Evolutionary conservation across 2,329 filamentous ascomycete genomes (phyloP).

Genomic region (Colletotrichum chrysophilum): DNA sequence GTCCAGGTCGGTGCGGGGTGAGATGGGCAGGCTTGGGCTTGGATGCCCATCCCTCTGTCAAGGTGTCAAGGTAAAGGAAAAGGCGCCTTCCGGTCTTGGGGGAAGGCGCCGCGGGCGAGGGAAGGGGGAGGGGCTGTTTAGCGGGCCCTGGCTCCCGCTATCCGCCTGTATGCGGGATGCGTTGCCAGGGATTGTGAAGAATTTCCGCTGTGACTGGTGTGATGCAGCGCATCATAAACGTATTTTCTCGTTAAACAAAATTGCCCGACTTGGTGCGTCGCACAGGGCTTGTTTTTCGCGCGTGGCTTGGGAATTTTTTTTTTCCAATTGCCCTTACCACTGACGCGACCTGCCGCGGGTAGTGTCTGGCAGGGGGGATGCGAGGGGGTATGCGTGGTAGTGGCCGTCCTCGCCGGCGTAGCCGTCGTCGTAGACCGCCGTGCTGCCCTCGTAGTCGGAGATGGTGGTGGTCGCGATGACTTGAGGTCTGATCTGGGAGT

Average conservation of each 20-base stretch:
- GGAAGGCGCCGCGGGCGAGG: background rate
- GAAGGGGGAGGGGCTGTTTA: background rate
- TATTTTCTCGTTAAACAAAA: constrained; percentile 1
- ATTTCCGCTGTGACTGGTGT: constrained; percentile 5
- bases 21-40: background rate
- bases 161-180: constrained; percentile 1
- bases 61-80: background rate
- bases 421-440: constrained; percentile 29
- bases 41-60: background rate
- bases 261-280: background rate
- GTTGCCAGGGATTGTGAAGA: constrained; percentile 12
- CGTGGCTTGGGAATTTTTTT: background rate
- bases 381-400: constrained; percentile 40
- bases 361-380: background rate
- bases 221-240: constrained; percentile 15
- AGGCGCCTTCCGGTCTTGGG: background rate
- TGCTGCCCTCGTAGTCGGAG: constrained; percentile 26
- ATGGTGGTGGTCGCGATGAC: background rate
- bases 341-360: constrained; percentile 3
- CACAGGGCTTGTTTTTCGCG: constrained; percentile 2
- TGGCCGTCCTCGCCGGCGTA: constrained; percentile 35
- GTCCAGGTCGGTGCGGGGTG: background rate
- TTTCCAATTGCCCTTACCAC: background rate
- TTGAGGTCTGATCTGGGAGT: background rate
- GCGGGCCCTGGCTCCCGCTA: background rate